Evolutionary conservation across 2,329 filamentous ascomycete genomes (phyloP).

Genomic region (Pseudopyricularia javanii): DNA sequence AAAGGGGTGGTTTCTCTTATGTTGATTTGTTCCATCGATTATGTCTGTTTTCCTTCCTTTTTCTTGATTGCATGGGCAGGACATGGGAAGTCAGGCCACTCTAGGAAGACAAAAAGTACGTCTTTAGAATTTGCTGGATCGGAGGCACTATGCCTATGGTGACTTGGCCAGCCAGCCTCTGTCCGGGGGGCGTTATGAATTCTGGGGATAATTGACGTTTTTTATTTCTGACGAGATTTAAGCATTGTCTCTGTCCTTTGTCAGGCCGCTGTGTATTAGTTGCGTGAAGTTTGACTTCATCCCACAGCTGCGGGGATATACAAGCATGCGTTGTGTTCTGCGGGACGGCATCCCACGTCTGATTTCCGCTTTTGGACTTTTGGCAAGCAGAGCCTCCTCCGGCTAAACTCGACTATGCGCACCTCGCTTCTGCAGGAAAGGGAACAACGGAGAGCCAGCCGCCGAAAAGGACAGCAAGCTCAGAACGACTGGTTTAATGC

Average conservation of each 20-base stretch:
- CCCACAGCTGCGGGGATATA: not conserved
- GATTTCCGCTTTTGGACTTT: not conserved
- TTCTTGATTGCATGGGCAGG: not conserved
- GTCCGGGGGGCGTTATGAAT: conserved; percentile 2
- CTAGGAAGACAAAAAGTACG: conserved; percentile 2
- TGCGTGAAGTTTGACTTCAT: too few species aligned
- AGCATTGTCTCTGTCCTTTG: too few species aligned
- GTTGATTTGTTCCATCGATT: not conserved
- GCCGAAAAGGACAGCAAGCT: not conserved
- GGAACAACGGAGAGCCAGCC: not conserved
- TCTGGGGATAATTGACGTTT: conserved; percentile 2
- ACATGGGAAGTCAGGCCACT: conserved; percentile 1
- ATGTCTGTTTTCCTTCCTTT: not conserved
- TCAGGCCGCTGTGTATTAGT: too few species aligned
- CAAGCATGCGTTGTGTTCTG: not conserved
- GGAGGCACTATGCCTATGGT: not conserved
- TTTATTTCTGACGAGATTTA: too few species aligned
- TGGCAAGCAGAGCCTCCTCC: not conserved
- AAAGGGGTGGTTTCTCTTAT: conserved; percentile 8
- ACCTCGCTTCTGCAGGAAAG: not conserved
- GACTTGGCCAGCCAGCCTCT: not conserved
- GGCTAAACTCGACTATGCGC: not conserved
- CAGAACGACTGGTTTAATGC: not conserved
- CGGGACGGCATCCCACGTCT: not conserved
- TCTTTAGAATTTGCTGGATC: not conserved